Evolutionary conservation across 768 basidiomycete genomes (phyloP).

Genomic region (Xanthoconium purpureum): DNA sequence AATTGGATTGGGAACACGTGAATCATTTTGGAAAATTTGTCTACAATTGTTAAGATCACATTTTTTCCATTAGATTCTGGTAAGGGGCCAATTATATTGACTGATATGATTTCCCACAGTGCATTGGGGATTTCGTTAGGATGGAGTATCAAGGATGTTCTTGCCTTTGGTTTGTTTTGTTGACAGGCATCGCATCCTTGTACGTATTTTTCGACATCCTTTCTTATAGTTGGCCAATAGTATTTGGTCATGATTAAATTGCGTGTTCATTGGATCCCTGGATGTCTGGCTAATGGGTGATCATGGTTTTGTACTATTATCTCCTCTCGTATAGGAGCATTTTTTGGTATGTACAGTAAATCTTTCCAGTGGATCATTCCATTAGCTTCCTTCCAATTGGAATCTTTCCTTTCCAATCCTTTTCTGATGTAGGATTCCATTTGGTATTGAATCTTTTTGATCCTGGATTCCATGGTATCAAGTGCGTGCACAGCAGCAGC

Average conservation of each 20-base stretch:
- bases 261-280: rapidly evolving
- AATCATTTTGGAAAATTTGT: conserved; percentile 13
- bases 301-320: too few species aligned
- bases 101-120: neutral
- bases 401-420: too few species aligned
- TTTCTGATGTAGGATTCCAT: too few species aligned
- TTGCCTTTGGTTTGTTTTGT: neutral
- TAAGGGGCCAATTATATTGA: neutral
- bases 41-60: conserved; percentile 9
- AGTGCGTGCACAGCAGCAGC: neutral
- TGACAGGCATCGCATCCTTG: neutral
- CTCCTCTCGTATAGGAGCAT: too few species aligned
- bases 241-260: neutral
- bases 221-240: neutral
- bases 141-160: neutral
- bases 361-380: too few species aligned
- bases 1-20: conserved; percentile 10
- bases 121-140: neutral
- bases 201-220: neutral
- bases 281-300: too few species aligned
- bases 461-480: too few species aligned
- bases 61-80: conserved; percentile 10
- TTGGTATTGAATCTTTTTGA: too few species aligned
- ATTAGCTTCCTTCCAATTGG: too few species aligned
- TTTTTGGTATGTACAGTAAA: too few species aligned